Evolutionary conservation across 2,329 filamentous ascomycete genomes (phyloP), one percentile per base, ranked within the genome.

Genomic region (Beauveria sp.): DNA sequence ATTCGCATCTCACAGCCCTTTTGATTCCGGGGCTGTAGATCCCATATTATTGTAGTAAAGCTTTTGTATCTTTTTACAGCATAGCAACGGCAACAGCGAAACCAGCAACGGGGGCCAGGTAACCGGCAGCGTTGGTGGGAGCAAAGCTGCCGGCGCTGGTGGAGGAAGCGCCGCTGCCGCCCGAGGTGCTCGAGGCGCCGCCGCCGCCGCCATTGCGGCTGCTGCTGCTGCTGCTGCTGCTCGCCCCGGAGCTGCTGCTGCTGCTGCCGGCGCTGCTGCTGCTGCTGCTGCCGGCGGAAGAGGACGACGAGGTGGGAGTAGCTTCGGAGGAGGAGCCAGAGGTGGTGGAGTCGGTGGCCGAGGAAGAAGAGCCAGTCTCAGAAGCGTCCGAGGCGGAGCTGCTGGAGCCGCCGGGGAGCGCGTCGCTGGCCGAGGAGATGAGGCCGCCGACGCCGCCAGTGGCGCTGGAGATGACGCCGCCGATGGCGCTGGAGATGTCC

Each of bases 31-130:
- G 20, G 20, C 50, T 54, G 50, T n/a, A 53, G 40, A 54, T 45
- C 42, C 57, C 22, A 28, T 22, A 40, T 61, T 61, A 55, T 42
- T 55, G 10, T 55, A 50, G 3, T 28, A 40, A 38, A 20, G 18
- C 47, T 62, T 51, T 8, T 18, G 1, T 26, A 14, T 6, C 40
- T 38, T 3, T 40, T 58, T 61, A 63, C 38, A 63, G 53, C 62
- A 63, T 24, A 20, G 62, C 62, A 49, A 63, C 47, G 24, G 58
- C 62, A 24, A 52, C 62, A 10, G 62, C 62, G 30, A 61, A n/a
- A 49, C 57, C 62, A 20, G 53, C 58, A 38, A 58, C 58, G 6
- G 62, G 62, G 5, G 53, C 62, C n/a, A 61, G 28, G 53, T 63
- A 63, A 20, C 52, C 42, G 30, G 51, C 58, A 7, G 28, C 58